These are phyloP conservation scores for Aspergillus spinulosporus DNA, from an alignment of 2,329 filamentous ascomycete species.

Conservation along the genomic window DNA sequence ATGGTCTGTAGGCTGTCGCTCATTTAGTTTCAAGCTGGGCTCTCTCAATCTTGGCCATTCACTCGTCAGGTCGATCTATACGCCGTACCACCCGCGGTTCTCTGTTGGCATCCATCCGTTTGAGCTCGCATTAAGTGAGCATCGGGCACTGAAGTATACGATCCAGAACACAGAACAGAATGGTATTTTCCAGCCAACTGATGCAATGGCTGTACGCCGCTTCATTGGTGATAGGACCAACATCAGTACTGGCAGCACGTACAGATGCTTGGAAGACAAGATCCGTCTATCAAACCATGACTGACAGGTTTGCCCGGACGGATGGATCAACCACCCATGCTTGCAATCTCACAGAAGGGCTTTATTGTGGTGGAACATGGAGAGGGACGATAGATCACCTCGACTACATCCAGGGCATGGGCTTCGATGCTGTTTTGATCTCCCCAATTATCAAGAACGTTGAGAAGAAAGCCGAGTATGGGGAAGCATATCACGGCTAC, in stretches of 20 bases:
- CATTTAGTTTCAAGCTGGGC: background rate
- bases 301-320: slow-evolving; percentile 48
- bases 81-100: background rate
- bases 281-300: slow-evolving; percentile 50
- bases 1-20: background rate
- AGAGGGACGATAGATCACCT: slow-evolving; percentile 50
- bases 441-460: slow-evolving; percentile 47
- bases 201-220: background rate
- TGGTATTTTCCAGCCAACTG: background rate
- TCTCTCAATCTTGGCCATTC: background rate
- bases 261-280: slow-evolving; percentile 42
- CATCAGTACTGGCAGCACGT: slow-evolving; percentile 25
- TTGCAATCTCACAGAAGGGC: slow-evolving; percentile 32
- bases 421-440: slow-evolving; percentile 51
- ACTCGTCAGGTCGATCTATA: background rate
- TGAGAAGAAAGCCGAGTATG: slow-evolving; percentile 38
- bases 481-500: slow-evolving; percentile 54
- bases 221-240: slow-evolving; percentile 14
- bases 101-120: background rate
- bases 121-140: background rate
- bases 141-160: background rate
- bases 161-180: no score
- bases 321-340: slow-evolving; percentile 38
- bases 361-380: slow-evolving; percentile 56
- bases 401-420: slow-evolving; percentile 54